Percentiles rank a stretch among this genome's conserved stretches.
Evolutionary conservation across 2,329 filamentous ascomycete genomes (phyloP).

Genomic region (Chaetomium sp.): DNA sequence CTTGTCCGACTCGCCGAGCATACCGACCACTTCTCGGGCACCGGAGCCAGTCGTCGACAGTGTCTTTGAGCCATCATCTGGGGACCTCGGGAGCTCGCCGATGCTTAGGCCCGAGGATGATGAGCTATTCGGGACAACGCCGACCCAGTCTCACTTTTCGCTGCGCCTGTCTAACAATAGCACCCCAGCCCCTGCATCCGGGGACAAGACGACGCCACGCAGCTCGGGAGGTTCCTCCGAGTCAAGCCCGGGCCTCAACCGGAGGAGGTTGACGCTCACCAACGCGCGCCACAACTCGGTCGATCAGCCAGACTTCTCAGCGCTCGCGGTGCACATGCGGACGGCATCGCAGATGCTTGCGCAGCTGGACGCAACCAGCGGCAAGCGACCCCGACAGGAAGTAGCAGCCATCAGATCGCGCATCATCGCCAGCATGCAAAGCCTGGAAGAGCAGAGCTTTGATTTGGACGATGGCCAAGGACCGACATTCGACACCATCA

Average conservation of each 20-base stretch:
- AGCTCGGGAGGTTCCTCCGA: slow-evolving; percentile 71
- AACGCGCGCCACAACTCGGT: slow-evolving; percentile 56
- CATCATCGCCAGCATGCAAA: slow-evolving; percentile 90
- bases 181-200: slow-evolving; percentile 60
- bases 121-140: slow-evolving; percentile 41
- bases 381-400: slow-evolving; percentile 77
- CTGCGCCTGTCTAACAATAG: slow-evolving; percentile 64
- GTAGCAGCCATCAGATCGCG: slow-evolving; percentile 82
- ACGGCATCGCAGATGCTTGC: slow-evolving; percentile 86
- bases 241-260: slow-evolving; percentile 62
- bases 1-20: slow-evolving; percentile 66
- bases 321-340: slow-evolving; percentile 82
- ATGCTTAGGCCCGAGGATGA: slow-evolving; percentile 62
- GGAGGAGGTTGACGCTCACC: slow-evolving; percentile 61
- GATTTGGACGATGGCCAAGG: slow-evolving; percentile 70
- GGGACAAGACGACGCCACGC: slow-evolving; percentile 66
- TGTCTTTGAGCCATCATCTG: slow-evolving; percentile 79
- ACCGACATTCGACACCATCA: slow-evolving; percentile 80
- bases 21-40: slow-evolving; percentile 45
- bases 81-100: slow-evolving; percentile 74
- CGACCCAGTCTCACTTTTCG: slow-evolving; percentile 39
- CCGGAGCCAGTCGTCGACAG: slow-evolving; percentile 62
- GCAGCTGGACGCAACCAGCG: slow-evolving; percentile 77
- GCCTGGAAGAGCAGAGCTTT: slow-evolving; percentile 81
- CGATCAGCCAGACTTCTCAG: slow-evolving; percentile 79